These are phyloP conservation scores for Ichthyophthirius multifiliis DNA, from an alignment of 169 alveolate species.

Conservation along the genomic window DNA sequence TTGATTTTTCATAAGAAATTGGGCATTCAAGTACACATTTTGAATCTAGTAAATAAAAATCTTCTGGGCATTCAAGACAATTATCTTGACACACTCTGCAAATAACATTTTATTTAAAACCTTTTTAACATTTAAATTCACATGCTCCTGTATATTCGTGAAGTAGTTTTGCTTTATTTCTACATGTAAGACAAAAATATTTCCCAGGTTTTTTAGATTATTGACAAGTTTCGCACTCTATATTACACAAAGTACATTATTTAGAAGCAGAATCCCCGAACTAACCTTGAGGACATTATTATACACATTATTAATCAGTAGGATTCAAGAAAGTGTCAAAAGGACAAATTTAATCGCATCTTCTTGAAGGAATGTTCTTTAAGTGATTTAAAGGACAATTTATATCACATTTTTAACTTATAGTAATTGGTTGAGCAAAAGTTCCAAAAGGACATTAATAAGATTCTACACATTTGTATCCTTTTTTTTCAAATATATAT, in stretches of 20 bases:
- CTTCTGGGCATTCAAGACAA: background rate
- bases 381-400: background rate
- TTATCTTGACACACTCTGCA: background rate
- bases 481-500: background rate
- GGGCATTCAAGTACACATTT: background rate
- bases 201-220: too few species aligned
- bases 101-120: background rate
- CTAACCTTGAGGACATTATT: background rate
- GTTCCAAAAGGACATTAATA: background rate
- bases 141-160: background rate
- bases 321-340: background rate
- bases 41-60: background rate
- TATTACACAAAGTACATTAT: background rate
- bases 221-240: background rate
- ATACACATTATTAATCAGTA: background rate
- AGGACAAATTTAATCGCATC: background rate
- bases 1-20: background rate
- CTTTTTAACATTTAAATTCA: background rate
- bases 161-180: background rate
- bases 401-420: background rate
- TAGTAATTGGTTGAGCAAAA: background rate
- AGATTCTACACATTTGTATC: background rate
- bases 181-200: background rate
- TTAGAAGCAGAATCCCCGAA: background rate
- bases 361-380: background rate